A percentile compares a stretch with the other conserved stretches of the same genome.
phyloP scores from a whole-genome alignment of 2,329 filamentous ascomycete species.

The Camillea tinctor region DNA sequence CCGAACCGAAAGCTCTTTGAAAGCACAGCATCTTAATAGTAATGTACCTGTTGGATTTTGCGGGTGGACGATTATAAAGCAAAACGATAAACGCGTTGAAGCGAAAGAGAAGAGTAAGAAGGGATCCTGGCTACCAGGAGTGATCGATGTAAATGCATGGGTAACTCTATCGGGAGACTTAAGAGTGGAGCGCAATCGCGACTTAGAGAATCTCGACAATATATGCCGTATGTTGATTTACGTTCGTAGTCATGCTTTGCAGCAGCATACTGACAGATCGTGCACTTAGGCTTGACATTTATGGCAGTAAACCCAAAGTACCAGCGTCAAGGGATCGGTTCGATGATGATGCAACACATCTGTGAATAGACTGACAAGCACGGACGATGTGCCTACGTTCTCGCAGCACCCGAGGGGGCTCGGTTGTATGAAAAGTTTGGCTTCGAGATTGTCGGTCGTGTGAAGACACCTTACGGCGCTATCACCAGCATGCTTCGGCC shows the following conservation, averaged over 20 bases:
- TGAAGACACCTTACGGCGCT: constrained; percentile 14
- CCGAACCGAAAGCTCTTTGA: constrained; percentile 13
- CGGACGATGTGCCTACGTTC: constrained; percentile 20
- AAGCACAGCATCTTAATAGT: constrained; percentile 13
- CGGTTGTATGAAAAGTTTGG: constrained; percentile 18
- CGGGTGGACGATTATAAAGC: constrained; percentile 18
- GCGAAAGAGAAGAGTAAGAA: constrained; percentile 9
- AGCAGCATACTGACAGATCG: constrained; percentile 9
- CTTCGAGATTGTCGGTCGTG: constrained; percentile 18
- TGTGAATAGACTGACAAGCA: constrained; percentile 18
- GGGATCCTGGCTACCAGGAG: constrained; percentile 10
- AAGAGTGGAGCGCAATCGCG: constrained; percentile 11
- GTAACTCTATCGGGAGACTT: constrained; percentile 11
- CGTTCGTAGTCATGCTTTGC: constrained; percentile 8
- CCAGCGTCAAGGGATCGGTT: constrained; percentile 19
- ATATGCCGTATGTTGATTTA: constrained; percentile 17
- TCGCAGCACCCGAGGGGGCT: constrained; percentile 18
- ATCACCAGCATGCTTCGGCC: constrained; percentile 22
- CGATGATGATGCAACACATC: constrained; percentile 18
- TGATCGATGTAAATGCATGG: constrained; percentile 15
- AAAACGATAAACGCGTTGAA: constrained; percentile 5
- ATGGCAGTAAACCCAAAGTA: constrained; percentile 17
- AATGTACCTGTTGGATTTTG: constrained; percentile 16
- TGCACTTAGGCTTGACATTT: constrained; percentile 16
- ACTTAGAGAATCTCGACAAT: constrained; percentile 12